phyloP scores from a whole-genome alignment of 352 stramenopile genomes.

The Phytopythium montanum region DNA sequence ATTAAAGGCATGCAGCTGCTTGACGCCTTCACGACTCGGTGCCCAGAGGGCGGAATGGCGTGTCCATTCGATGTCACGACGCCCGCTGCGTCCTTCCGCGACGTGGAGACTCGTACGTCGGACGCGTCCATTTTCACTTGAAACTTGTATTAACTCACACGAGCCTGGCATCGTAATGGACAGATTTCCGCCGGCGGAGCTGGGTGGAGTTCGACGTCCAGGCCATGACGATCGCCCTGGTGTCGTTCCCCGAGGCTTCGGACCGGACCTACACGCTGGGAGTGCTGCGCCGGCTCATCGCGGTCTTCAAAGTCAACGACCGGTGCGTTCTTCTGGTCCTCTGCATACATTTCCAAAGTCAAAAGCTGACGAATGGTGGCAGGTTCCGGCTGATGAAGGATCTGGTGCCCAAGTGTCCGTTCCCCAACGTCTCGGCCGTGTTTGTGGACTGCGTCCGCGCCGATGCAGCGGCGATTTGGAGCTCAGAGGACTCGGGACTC shows the following conservation, averaged over 20 bases:
- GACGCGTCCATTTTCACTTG: neutral
- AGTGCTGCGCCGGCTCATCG: slow-evolving; percentile 36
- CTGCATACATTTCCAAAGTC: neutral
- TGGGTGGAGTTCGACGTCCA: slow-evolving; percentile 61
- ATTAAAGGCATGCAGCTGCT: slow-evolving; percentile 28
- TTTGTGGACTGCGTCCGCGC: slow-evolving; percentile 57
- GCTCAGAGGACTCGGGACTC: slow-evolving; percentile 10
- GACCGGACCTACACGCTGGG: slow-evolving; percentile 36
- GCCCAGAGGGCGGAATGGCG: slow-evolving; percentile 5
- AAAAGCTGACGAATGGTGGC: neutral
- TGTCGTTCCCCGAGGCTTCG: slow-evolving; percentile 42
- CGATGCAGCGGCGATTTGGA: slow-evolving; percentile 42
- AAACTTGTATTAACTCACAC: too few relatives aligned
- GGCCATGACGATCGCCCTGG: slow-evolving; percentile 66
- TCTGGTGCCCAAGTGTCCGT: slow-evolving; percentile 54
- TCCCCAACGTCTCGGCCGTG: slow-evolving; percentile 64
- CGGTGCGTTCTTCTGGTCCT: slow-evolving; percentile 19
- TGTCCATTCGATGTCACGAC: neutral
- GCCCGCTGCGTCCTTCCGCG: neutral
- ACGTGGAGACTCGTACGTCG: slow-evolving; percentile 1
- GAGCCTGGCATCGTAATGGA: too few relatives aligned
- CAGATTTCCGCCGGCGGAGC: slow-evolving; percentile 37
- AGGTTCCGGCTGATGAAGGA: slow-evolving; percentile 50
- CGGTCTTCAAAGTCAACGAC: slow-evolving; percentile 25
- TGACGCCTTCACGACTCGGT: slow-evolving; percentile 9